phyloP scores from a whole-genome alignment of 352 stramenopile species.

The Plasmopara muralis region DNA sequence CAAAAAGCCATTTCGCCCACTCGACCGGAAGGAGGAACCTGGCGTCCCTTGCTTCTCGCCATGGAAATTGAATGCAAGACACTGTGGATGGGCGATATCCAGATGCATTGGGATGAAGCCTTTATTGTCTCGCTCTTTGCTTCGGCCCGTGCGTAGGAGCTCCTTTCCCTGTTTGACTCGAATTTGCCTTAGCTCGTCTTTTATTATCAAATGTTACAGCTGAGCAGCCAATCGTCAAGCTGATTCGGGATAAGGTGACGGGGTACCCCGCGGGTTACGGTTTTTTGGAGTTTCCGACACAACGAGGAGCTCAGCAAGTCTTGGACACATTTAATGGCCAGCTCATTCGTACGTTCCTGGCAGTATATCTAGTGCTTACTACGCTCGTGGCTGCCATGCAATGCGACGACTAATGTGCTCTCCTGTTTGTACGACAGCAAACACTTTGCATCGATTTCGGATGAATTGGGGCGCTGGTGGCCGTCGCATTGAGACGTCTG shows the following conservation, averaged over 20 bases:
- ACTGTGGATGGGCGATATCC: conserved; percentile 88
- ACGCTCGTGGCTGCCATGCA: neutral
- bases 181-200: conserved; percentile 6
- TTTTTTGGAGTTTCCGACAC: conserved; percentile 87
- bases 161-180: neutral
- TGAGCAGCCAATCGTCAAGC: conserved; percentile 82
- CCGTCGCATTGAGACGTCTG: conserved; percentile 71
- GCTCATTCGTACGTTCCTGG: conserved; percentile 57
- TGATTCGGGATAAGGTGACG: conserved; percentile 88
- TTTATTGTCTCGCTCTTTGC: conserved; percentile 85
- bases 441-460: conserved; percentile 84
- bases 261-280: conserved; percentile 85
- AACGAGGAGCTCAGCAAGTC: conserved; percentile 75
- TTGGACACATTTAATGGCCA: conserved; percentile 84
- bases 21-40: conserved; percentile 5
- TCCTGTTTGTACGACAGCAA: conserved; percentile 37
- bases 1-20: conserved; percentile 15
- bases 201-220: conserved; percentile 18
- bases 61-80: conserved; percentile 69
- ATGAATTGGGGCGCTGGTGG: conserved; percentile 90
- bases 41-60: neutral
- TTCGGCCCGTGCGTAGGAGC: conserved; percentile 25
- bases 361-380: too few species aligned
- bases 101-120: conserved; percentile 87
- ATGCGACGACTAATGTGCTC: conserved; percentile 2